Base-by-base conservation (phyloP, 2,329 filamentous ascomycete genomes). In the Sporothrix pseudoabietina region DNA sequence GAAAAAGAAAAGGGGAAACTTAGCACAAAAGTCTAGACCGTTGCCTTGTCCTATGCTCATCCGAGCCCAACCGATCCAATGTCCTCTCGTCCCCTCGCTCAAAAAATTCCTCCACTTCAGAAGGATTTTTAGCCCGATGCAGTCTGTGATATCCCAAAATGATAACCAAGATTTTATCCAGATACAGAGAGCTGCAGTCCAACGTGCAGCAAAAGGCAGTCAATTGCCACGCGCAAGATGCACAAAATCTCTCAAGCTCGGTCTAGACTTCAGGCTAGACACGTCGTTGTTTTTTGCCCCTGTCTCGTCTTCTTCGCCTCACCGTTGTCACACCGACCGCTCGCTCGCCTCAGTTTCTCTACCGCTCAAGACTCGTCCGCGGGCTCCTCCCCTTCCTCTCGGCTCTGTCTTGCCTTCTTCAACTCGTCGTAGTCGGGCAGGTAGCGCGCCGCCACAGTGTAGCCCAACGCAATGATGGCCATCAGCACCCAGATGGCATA, bases 401-500 rank as follows among this genome's bases (percentile, higher is more conserved):
- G 14, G 44, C 44, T 49, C 44, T 49, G 41, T 63, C 1, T 72
- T 71, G 72, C 63, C 71, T 72, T 73, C 70, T 73, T 75, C 14
- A 78, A 72, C 70, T 77, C 78, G 2, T 78, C 78, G 72, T 80
- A 79, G 72, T 82, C 81, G 1, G 83, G 83, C 77, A 85, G 71
- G 41, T 78, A 80, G 44, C 78, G 75, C 44, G 78, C 78, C 5
- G 79, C 73, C 12, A 80, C 73, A 2, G 78, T 79, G 69, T 81
- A 83, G 5, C 79, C 81, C 16, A 76, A 35, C 1, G 79, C 82
- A 4, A 85, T 55, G 0, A 77, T n/a, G 1, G 86, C 77, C 76
- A 91, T 79, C 12, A 90, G 77, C n/a, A 88, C 77, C 90, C 90
- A 92, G 66, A 90, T 87, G 4, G 91, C 80, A 76, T 94, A 89